These are phyloP conservation scores for Odonthalia washingtoniensis DNA, from an alignment of 31 red algal genomes.

Conservation along the genomic window DNA sequence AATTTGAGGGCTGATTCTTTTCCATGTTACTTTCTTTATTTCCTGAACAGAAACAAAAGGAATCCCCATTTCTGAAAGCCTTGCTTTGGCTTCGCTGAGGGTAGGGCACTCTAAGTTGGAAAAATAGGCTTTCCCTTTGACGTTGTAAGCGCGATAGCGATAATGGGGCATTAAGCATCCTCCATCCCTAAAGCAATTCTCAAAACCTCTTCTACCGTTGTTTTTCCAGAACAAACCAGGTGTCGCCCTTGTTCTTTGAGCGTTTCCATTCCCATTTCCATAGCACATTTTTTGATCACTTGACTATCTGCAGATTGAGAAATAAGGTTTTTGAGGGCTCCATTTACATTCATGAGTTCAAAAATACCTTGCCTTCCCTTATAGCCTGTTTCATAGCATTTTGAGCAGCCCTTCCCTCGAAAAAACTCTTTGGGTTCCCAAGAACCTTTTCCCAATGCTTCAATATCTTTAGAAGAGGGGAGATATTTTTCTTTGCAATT, in stretches of 20 bases:
- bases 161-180: too few species aligned
- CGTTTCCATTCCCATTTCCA: neutral
- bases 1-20: neutral
- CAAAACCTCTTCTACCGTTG: conserved; percentile 22
- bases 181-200: neutral
- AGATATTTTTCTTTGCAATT: conserved; percentile 8
- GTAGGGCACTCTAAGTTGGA: too few species aligned
- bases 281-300: neutral
- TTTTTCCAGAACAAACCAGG: conserved; percentile 8
- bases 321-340: neutral
- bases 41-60: too few species aligned
- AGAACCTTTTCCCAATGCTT: too few species aligned
- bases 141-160: too few species aligned
- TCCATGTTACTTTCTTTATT: too few species aligned
- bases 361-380: conserved; percentile 12
- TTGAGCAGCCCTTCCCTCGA: neutral
- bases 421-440: too few species aligned
- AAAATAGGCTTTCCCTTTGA: too few species aligned
- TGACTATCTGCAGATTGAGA: conserved; percentile 3
- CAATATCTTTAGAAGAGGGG: too few species aligned
- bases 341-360: conserved; percentile 10
- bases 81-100: too few species aligned
- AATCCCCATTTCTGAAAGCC: too few species aligned
- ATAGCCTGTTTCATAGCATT: conserved; percentile 8
- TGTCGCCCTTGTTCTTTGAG: neutral